Percentiles rank a stretch among this genome's conserved stretches.
These are phyloP conservation scores for Meira nashicola DNA, from an alignment of 1,284 basidiomycete species.

Conservation along the genomic window DNA sequence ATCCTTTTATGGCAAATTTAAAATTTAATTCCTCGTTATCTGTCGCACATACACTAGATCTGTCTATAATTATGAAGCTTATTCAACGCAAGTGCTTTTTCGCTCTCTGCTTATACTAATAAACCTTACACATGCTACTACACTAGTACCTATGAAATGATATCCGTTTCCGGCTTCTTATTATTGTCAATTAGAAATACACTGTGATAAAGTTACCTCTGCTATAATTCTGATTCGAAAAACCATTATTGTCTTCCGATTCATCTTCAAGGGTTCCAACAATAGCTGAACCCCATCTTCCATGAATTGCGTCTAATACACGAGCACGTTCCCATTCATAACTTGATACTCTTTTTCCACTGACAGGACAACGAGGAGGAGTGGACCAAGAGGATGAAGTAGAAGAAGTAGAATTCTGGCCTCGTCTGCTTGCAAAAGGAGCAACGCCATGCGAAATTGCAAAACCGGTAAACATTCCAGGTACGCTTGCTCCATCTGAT, in stretches of 20 bases:
- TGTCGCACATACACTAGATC: background rate
- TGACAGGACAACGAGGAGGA: constrained; percentile 5
- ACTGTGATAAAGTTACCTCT: background rate
- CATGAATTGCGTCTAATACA: background rate
- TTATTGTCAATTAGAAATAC: background rate
- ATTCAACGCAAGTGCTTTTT: background rate
- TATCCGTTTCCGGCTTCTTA: background rate
- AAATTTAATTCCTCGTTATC: background rate
- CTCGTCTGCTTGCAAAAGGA: no score
- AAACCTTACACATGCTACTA: background rate
- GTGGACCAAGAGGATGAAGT: background rate
- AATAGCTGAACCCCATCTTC: constrained; percentile 1
- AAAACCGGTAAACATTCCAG: no score
- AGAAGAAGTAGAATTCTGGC: no score
- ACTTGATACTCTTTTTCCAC: background rate
- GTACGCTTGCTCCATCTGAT: no score
- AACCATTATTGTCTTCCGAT: background rate
- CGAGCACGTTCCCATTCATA: constrained; percentile 2
- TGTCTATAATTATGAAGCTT: background rate
- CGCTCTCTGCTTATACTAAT: background rate
- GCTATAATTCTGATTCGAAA: background rate
- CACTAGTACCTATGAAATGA: background rate
- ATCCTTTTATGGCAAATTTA: background rate
- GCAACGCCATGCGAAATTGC: no score
- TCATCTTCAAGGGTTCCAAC: background rate